Evolutionary conservation across 495 filamentous ascomycete species (phyloP).

Genomic region (Tuber magnatum): DNA sequence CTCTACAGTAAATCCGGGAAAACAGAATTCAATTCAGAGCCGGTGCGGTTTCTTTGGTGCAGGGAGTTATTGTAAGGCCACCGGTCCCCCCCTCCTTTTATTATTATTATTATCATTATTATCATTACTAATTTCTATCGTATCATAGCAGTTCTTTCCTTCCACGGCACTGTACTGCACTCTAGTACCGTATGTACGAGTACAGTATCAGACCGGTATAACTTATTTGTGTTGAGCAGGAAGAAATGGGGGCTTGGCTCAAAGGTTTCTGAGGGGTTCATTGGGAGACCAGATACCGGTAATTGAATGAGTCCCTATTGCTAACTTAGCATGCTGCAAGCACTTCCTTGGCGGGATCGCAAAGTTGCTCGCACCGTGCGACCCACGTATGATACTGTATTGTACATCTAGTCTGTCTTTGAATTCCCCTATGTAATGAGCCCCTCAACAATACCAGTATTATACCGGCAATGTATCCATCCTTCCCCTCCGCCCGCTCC

Average conservation of each 20-base stretch:
- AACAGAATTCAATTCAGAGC: neutral
- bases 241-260: neutral
- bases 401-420: neutral
- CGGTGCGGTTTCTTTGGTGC: neutral
- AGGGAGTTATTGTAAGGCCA: neutral
- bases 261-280: neutral
- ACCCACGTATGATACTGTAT: neutral
- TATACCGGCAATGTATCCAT: neutral
- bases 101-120: too few species aligned
- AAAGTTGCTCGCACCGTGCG: neutral
- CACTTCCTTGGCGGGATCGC: neutral
- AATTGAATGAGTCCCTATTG: neutral
- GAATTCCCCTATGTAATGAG: neutral
- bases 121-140: neutral
- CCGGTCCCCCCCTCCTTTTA: neutral
- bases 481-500: neutral
- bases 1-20: neutral
- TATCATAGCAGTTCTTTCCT: neutral
- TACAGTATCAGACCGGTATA: neutral
- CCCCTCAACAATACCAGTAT: neutral
- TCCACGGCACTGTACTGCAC: neutral
- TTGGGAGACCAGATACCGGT: neutral
- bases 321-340: neutral
- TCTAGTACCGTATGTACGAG: too few species aligned
- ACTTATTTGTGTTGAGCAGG: neutral